Evolutionary conservation across 2,329 filamentous ascomycete genomes (phyloP).

Genomic region (Nothophaeocryptopus gaeumannii): DNA sequence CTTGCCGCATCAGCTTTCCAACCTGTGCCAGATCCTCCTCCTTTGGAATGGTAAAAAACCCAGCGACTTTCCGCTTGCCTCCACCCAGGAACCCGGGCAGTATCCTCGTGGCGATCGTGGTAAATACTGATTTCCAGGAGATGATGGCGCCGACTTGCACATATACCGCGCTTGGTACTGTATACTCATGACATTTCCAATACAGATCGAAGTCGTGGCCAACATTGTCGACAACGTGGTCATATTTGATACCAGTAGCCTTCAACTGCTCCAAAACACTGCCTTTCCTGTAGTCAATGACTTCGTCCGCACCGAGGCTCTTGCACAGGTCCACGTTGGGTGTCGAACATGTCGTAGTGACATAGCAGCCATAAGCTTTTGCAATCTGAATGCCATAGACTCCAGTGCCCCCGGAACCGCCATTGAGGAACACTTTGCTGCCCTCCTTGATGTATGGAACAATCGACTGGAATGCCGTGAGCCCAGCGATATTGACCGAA

Average conservation of each 20-base stretch:
- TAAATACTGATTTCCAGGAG: conserved; percentile 6
- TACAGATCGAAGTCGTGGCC: conserved; percentile 53
- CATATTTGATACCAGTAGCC: conserved; percentile 45
- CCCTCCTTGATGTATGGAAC: conserved; percentile 38
- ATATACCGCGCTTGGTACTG: conserved; percentile 51
- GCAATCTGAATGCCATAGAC: conserved; percentile 62
- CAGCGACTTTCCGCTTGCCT: conserved; percentile 44
- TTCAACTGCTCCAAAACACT: conserved; percentile 51
- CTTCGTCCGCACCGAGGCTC: conserved; percentile 60
- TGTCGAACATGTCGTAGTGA: conserved; percentile 59
- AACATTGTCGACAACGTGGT: conserved; percentile 59
- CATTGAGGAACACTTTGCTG: conserved; percentile 62
- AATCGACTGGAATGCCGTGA: conserved; percentile 41
- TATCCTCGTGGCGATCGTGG: conserved; percentile 35
- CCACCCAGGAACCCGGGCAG: conserved; percentile 52
- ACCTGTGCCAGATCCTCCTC: conserved; percentile 50
- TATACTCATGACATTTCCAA: conserved; percentile 51
- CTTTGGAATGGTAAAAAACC: conserved; percentile 38
- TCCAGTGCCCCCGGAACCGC: conserved; percentile 62
- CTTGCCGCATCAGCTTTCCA: conserved; percentile 54
- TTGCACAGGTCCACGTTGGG: conserved; percentile 57
- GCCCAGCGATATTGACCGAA: conserved; percentile 34
- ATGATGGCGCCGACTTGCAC: conserved; percentile 28
- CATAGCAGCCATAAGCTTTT: conserved; percentile 58
- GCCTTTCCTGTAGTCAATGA: conserved; percentile 57